phyloP scores from a whole-genome alignment of 495 filamentous ascomycete genomes.

The Cercophora newfieldiana region DNA sequence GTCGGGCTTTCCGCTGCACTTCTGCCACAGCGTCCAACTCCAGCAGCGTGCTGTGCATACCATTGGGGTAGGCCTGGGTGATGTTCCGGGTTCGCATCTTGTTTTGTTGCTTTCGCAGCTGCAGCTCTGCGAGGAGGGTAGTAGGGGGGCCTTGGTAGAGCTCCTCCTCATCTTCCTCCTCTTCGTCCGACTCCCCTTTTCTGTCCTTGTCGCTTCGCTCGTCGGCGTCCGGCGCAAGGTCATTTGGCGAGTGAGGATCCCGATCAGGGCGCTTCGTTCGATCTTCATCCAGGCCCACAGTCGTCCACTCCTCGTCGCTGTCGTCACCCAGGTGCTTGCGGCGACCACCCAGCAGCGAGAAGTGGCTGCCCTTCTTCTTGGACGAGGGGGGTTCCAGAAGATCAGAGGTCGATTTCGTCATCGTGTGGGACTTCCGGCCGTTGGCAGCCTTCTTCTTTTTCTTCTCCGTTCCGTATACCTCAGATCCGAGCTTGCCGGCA shows the following conservation, averaged over 20 bases:
- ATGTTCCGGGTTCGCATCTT: constrained; percentile 72
- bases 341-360: constrained; percentile 33
- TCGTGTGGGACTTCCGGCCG: constrained; percentile 18
- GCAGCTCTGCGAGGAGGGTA: constrained; percentile 88
- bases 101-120: constrained; percentile 82
- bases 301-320: constrained; percentile 22
- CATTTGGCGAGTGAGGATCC: constrained; percentile 24
- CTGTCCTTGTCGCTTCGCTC: constrained; percentile 36
- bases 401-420: constrained; percentile 17
- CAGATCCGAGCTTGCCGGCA: constrained; percentile 66
- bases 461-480: constrained; percentile 59
- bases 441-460: constrained; percentile 21
- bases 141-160: constrained; percentile 71
- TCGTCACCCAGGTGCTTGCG: constrained; percentile 20
- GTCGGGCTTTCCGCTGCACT: constrained; percentile 72
- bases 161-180: constrained; percentile 37
- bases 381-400: constrained; percentile 13
- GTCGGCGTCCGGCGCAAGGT: constrained; percentile 26
- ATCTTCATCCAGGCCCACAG: constrained; percentile 13
- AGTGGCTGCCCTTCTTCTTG: constrained; percentile 40
- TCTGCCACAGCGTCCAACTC: constrained; percentile 90
- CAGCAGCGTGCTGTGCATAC: constrained; percentile 84
- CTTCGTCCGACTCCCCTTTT: too few relatives aligned
- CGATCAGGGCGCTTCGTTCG: constrained; percentile 7
- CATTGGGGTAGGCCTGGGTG: constrained; percentile 65